Evolutionary conservation across 2,329 filamentous ascomycete genomes (phyloP), one percentile per base, ranked within the genome.

Genomic region (Epichloe bromicola): DNA sequence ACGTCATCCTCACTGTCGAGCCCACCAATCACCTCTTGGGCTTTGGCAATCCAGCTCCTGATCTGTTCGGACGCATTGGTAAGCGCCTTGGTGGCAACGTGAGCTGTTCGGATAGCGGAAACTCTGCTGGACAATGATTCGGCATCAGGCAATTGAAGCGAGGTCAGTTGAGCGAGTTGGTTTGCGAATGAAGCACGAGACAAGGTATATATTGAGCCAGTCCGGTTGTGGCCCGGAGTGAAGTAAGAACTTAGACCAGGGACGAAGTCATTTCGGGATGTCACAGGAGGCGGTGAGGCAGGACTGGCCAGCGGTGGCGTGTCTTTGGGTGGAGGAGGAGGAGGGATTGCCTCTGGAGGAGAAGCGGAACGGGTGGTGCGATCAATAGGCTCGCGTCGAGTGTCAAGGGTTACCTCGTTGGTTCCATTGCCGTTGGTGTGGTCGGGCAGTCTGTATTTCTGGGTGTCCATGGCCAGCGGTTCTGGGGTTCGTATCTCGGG

Each of bases 1-100:
- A 97, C 89, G 63, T 98, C 93, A 65, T 97, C 93, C 56, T 97
- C 91, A 49, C 90, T 89, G 65, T 97, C 89, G 41, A 98, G 73
- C 5, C 90, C 90, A 50, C 80, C 79, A 49, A 98, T 82, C 34
- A 97, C 90, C 60, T 95, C 88, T 0, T 85, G 85, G 0, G 91
- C 91, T 66, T 96, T 96, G 56, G 79, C 79, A 62, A 96, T 95
- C 93, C 93, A 98, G 61, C 85, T 84, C 56, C 85, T 79, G 57
- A 98, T 97, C 67, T 97, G 90, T 55, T 94, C 88, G 4, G 90
- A 88, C 11, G 91, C 88, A 58, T 87, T 86, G 57, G 88, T 85
- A 50, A 97, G 75, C 0, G 89, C 88, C 54, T 81, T 85, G 10
- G 88, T 82, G 26, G 91, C 93, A n/a, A 83, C 79, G 53, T 86